Percentiles rank a stretch among this genome's conserved stretches.
These are phyloP conservation scores for Mycena epipterygia DNA, from an alignment of 768 basidiomycete genomes.

Conservation along the genomic window DNA sequence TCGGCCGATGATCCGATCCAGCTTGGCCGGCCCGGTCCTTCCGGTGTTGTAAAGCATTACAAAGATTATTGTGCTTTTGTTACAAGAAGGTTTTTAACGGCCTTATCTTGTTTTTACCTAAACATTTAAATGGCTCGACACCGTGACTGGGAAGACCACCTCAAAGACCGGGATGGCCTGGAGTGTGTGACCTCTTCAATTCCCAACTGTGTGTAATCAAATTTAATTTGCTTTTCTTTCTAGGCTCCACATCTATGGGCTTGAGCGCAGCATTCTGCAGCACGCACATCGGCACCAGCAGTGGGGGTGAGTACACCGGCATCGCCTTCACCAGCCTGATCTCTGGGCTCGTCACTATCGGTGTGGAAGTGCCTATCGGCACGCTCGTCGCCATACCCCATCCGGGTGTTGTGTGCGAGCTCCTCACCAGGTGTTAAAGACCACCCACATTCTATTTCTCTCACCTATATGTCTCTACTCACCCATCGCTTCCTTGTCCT, in stretches of 20 bases:
- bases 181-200: background rate
- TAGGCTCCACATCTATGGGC: background rate
- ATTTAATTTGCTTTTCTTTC: background rate
- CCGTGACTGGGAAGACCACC: background rate
- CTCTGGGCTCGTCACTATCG: too few species aligned
- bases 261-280: slow-evolving; percentile 7
- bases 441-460: background rate
- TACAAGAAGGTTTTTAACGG: slow-evolving; percentile 58
- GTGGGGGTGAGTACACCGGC: too few species aligned
- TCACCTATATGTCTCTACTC: background rate
- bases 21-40: too few species aligned
- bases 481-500: background rate
- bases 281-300: slow-evolving; percentile 12
- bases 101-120: slow-evolving; percentile 47
- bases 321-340: too few species aligned
- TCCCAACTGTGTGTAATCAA: background rate
- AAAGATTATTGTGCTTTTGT: too few species aligned
- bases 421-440: background rate
- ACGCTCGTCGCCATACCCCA: background rate
- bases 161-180: background rate
- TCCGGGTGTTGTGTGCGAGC: background rate
- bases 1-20: too few species aligned
- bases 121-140: too few species aligned
- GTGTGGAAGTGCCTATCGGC: too few species aligned
- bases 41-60: too few species aligned